Percentiles rank a stretch among this genome's conserved stretches.
Evolutionary conservation across 306 rosid genomes (phyloP).

Genomic region (Cicer pinnatifidum): DNA sequence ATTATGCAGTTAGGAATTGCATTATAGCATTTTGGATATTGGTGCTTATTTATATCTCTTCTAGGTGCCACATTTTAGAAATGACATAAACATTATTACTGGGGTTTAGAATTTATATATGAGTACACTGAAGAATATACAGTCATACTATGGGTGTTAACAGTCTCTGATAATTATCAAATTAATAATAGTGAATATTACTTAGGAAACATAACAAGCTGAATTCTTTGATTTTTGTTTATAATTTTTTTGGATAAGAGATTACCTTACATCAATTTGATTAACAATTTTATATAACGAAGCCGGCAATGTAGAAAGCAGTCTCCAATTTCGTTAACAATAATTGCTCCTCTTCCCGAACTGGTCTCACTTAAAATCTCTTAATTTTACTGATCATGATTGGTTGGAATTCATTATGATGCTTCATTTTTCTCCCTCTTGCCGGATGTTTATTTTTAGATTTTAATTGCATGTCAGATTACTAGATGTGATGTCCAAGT

Average conservation of each 20-base stretch:
- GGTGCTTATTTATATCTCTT: conserved; percentile 24
- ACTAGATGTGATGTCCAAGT: conserved; percentile 72
- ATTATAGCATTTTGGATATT: not conserved
- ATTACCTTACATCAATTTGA: conserved; percentile 20
- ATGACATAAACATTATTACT: not conserved
- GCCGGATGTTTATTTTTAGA: conserved; percentile 23
- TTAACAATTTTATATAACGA: conserved; percentile 11
- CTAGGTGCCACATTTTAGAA: conserved; percentile 17
- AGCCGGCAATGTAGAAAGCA: conserved; percentile 4
- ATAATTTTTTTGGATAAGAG: conserved; percentile 10
- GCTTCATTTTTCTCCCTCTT: not conserved
- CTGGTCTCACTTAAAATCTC: conserved; percentile 18
- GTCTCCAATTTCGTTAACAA: conserved; percentile 19
- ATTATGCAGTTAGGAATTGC: not conserved
- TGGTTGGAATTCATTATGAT: conserved; percentile 14
- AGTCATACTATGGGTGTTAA: conserved; percentile 8
- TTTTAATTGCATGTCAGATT: conserved; percentile 59
- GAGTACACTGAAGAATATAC: conserved; percentile 15
- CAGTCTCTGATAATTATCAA: conserved; percentile 6
- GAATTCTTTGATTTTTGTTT: conserved; percentile 13
- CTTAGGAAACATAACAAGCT: conserved; percentile 6
- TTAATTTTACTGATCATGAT: conserved; percentile 25
- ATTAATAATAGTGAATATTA: not conserved
- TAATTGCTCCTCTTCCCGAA: conserved; percentile 23
- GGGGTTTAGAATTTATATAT: conserved; percentile 13